These are phyloP conservation scores for Dillenia suffruticosa DNA, from an alignment of 164 flowering plant species.

Conservation along the genomic window DNA sequence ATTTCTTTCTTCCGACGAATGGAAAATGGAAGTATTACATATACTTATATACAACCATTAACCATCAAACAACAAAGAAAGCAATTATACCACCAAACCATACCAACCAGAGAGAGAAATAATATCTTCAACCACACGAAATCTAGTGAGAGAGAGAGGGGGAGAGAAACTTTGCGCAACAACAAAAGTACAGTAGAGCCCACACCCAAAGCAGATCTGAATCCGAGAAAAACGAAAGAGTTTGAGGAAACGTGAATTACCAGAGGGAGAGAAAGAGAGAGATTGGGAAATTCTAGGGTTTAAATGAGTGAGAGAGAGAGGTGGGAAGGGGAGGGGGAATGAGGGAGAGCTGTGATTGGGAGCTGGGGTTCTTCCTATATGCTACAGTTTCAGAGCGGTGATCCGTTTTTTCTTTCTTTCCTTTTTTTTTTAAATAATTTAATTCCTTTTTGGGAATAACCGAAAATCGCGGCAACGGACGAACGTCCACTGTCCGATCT, in stretches of 20 bases:
- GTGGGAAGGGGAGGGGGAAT: too few species aligned
- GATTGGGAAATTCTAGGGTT: background rate
- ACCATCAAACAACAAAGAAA: background rate
- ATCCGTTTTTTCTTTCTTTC: too few species aligned
- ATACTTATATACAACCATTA: conserved; percentile 2
- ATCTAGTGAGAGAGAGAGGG: background rate
- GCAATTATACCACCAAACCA: conserved; percentile 12
- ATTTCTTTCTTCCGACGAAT: conserved; percentile 1
- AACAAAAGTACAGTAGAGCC: conserved; percentile 3
- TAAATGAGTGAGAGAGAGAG: background rate
- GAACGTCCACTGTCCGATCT: too few species aligned
- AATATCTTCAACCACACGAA: conserved; percentile 22
- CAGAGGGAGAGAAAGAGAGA: background rate
- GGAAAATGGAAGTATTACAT: background rate
- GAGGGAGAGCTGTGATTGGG: too few species aligned
- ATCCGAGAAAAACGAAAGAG: conserved; percentile 1
- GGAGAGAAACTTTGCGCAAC: conserved; percentile 6
- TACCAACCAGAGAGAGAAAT: conserved; percentile 17
- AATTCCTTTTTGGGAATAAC: too few species aligned
- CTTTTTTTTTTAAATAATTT: too few species aligned
- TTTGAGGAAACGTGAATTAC: background rate
- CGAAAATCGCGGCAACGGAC: too few species aligned
- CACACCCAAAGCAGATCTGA: conserved; percentile 23
- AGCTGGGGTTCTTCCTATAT: too few species aligned
- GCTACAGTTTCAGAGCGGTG: too few species aligned